Evolutionary conservation across 2,329 filamentous ascomycete genomes (phyloP).

Genomic region (Alternaria sp.): DNA sequence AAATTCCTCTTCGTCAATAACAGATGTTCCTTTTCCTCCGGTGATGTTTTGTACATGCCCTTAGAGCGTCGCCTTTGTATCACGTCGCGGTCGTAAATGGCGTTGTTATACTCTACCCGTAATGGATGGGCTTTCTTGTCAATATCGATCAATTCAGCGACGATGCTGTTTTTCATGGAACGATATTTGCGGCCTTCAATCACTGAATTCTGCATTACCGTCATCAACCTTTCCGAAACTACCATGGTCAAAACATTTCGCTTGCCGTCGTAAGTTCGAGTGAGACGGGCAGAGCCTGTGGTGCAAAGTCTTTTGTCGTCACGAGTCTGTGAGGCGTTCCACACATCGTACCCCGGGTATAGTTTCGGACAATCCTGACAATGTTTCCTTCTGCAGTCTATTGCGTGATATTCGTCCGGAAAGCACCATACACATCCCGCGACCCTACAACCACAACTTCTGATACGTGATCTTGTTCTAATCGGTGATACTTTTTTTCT

Average conservation of each 20-base stretch:
- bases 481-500: too few relatives aligned
- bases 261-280: neutral
- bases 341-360: neutral
- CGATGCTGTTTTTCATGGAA: neutral
- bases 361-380: neutral
- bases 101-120: neutral
- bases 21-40: neutral
- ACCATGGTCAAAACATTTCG: neutral
- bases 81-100: neutral
- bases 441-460: too few relatives aligned
- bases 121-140: neutral
- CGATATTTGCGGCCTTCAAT: neutral
- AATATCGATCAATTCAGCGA: neutral
- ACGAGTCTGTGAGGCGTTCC: neutral
- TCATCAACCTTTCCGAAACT: neutral
- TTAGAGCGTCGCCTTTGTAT: neutral
- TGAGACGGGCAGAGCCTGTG: neutral
- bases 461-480: too few relatives aligned
- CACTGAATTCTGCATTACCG: neutral
- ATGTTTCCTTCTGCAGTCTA: neutral
- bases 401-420: neutral
- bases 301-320: neutral
- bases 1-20: too few relatives aligned
- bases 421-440: neutral
- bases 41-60: neutral